Base-by-base conservation (phyloP, 495 filamentous ascomycete species). In the Xylaria curta region DNA sequence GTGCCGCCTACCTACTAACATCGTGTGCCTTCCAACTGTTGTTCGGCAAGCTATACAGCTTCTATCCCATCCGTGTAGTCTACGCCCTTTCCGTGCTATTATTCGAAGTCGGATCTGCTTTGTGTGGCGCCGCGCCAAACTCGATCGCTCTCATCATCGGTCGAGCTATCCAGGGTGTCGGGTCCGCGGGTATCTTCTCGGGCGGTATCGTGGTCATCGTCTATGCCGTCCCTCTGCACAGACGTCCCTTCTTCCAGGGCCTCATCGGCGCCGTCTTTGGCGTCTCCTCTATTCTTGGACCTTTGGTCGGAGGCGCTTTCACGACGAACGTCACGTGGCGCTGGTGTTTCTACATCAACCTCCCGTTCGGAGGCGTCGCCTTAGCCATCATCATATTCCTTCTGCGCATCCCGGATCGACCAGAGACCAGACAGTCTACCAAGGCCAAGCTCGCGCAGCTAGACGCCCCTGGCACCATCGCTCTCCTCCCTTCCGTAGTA, bases 291-390 rank as follows among this genome's bases (percentile, higher is more conserved):
- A 91, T 94, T 17, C 87, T 89, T 42, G 92, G 92, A 10, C 91
- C 92, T 21, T 81, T 95, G 47, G 80, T 88, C 56, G 87, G 87
- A n/a, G 87, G 87, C 40, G 86, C 80, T 0, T 88, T 88, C 69
- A 88, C 85, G 3, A 81, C 87, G 33, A 79, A 86, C n/a, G 79
- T 89, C 3, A 85, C 87, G 6, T 94, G 92, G 92, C 79, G 91
- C 47, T 93, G 91, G 90, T 94, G 91, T 75, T 93, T 94, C 79
- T 92, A 91, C 74, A 92, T 92, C 79, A 93, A 93, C 72, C 75
- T 91, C 12, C 90, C 91, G 1, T 81, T 93, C 53, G 91, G 92
- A 15, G 91, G 80, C 3, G 80, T 91, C 9, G 90, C 89, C 2
- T 81, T 89, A n/a, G 54, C 85, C 7, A 85, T 90, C 64, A 81